Base-by-base conservation (phyloP, 2,329 filamentous ascomycete genomes). In the Orbilia quercus region DNA sequence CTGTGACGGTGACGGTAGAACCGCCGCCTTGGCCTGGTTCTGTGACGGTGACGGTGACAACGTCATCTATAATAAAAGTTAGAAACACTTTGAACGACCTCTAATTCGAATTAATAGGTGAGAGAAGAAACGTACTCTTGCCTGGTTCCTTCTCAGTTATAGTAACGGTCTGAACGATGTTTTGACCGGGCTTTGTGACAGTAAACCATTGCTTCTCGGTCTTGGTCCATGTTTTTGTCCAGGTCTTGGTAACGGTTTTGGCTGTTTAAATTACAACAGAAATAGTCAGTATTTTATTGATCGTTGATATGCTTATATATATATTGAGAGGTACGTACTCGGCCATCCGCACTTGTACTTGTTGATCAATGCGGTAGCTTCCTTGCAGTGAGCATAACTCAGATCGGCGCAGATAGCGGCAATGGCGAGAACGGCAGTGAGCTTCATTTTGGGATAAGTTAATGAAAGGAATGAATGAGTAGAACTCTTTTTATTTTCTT, bases 331-430 rank as follows among this genome's bases (percentile, higher is more conserved):
- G 25, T 25, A 7, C 38, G 40, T 57, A 67, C 63, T 47, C 45
- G 63, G 63, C 53, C 16, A 20, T 18, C 12, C 12, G 25, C 63
- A 67, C 20, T 53, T 67, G 36, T 67, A 53, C n/a, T 59, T 47
- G 4, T 25, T 51, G 5, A 67, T 36, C 45, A 55, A 51, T 7
- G 51, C 44, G n/a, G 20, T 31, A 22, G 62, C 62, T 34, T 66
- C 51, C 11, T 23, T 38, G 34, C 62, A 66, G 12, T 66, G 51
- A 34, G 62, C 62, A 5, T 34, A 47, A 28, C 50, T 36, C 51
- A 66, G 25, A 14, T 66, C 62, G 31, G 50, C 62, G 44, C 62
- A 38, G 40, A 67, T 50, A 18, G 63, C 63, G 23, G 36, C 45
- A 28, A 28, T 34, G 25, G 48, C 38, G 1, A 55, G n/a, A 2